phyloP scores from a whole-genome alignment of 2,329 filamentous ascomycete genomes.

The Aaosphaeria arxii region DNA sequence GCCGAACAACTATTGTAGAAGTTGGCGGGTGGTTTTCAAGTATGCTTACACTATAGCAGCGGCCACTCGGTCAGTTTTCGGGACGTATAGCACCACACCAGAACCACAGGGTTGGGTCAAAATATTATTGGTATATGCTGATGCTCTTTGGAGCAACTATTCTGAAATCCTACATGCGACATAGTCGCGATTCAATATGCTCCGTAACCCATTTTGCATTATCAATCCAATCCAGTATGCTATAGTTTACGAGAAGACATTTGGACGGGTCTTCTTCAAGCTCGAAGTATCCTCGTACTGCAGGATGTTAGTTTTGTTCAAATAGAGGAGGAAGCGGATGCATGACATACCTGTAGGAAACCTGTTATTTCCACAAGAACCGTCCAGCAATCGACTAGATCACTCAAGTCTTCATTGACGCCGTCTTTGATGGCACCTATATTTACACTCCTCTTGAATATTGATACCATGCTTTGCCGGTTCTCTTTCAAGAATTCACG shows the following conservation, averaged over 20 bases:
- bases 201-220: too few species aligned
- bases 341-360: slow-evolving; percentile 70
- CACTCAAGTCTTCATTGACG: slow-evolving; percentile 64
- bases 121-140: too few species aligned
- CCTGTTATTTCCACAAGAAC: slow-evolving; percentile 77
- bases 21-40: too few species aligned
- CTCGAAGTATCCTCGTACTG: slow-evolving; percentile 28
- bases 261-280: slow-evolving; percentile 15
- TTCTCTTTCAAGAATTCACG: slow-evolving; percentile 79
- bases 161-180: too few species aligned
- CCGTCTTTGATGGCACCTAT: slow-evolving; percentile 59
- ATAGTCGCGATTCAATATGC: too few species aligned
- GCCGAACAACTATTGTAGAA: too few species aligned
- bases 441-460: slow-evolving; percentile 85
- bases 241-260: slow-evolving; percentile 19
- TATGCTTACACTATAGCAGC: too few species aligned
- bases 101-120: too few species aligned
- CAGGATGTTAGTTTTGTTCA: slow-evolving; percentile 7
- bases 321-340: not conserved
- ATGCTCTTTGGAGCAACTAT: too few species aligned
- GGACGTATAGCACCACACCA: too few species aligned
- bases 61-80: too few species aligned
- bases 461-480: slow-evolving; percentile 77
- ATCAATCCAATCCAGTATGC: not conserved
- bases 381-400: slow-evolving; percentile 81